Percentiles rank a stretch among this genome's conserved stretches.
These are phyloP conservation scores for Podaxis sp. DNA, from an alignment of 768 basidiomycete genomes.

Conservation along the genomic window DNA sequence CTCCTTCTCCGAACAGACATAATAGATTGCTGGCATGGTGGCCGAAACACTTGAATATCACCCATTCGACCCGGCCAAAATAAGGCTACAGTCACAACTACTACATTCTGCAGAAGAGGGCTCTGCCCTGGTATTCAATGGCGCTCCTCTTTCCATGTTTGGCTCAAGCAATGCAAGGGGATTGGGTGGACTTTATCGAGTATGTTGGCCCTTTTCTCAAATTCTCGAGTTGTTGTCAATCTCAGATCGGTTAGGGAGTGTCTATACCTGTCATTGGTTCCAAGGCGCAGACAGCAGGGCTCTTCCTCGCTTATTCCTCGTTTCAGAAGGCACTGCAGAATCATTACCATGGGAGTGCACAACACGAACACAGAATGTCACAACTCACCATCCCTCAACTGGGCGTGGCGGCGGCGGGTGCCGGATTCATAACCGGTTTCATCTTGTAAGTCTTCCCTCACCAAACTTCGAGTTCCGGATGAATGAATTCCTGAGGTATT, in stretches of 20 bases:
- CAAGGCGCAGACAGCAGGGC: constrained; percentile 88
- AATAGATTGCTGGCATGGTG: constrained; percentile 73
- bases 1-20: background rate
- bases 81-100: constrained; percentile 85
- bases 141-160: constrained; percentile 83
- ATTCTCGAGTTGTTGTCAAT: background rate
- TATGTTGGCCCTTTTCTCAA: constrained; percentile 32
- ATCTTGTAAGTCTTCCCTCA: constrained; percentile 56
- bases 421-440: constrained; percentile 85
- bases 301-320: constrained; percentile 86
- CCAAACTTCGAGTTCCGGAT: background rate
- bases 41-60: constrained; percentile 88
- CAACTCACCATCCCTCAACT: constrained; percentile 65
- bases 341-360: constrained; percentile 27
- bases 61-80: constrained; percentile 93
- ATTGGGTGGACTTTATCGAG: constrained; percentile 79
- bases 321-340: constrained; percentile 59
- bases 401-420: constrained; percentile 78
- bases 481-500: background rate
- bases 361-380: constrained; percentile 18
- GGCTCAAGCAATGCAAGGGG: constrained; percentile 81
- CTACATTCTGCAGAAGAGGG: constrained; percentile 52
- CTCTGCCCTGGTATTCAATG: constrained; percentile 45
- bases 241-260: constrained; percentile 55
- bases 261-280: constrained; percentile 93